Evolutionary conservation across 257 asterid species (phyloP).

Genomic region (Catharanthus roseus): DNA sequence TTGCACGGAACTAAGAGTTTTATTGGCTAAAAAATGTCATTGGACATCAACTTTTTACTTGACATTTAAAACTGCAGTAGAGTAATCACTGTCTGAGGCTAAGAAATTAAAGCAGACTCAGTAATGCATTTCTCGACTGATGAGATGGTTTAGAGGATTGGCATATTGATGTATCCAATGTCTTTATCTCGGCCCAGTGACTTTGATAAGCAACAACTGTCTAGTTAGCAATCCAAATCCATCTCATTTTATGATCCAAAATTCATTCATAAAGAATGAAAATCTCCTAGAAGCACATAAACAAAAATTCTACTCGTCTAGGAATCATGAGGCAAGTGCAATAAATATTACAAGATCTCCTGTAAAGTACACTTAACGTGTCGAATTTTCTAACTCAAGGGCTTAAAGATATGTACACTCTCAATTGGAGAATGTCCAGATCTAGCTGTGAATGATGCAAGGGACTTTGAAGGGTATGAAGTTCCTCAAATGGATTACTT

Average conservation of each 20-base stretch:
- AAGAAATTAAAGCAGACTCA: background rate
- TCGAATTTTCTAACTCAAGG: background rate
- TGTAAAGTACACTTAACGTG: background rate
- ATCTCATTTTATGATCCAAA: background rate
- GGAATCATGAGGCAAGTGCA: background rate
- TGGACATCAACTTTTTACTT: background rate
- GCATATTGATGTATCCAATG: background rate
- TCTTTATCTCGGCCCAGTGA: background rate
- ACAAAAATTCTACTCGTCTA: background rate
- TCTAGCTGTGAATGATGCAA: background rate
- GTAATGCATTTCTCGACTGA: too few species aligned
- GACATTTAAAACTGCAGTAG: background rate
- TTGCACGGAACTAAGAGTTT: background rate
- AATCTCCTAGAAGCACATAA: background rate
- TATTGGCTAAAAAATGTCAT: background rate
- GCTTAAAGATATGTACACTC: background rate
- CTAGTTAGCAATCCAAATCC: background rate
- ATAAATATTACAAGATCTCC: background rate
- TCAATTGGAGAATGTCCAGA: background rate
- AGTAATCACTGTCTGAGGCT: background rate
- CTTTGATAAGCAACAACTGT: background rate
- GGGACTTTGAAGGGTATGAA: background rate
- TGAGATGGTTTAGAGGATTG: background rate
- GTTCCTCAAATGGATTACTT: too few species aligned
- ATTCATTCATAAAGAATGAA: background rate